Evolutionary conservation across 129 eudicot species (phyloP), one percentile per base, ranked within the genome.

Genomic region (Flaveria linearis): DNA sequence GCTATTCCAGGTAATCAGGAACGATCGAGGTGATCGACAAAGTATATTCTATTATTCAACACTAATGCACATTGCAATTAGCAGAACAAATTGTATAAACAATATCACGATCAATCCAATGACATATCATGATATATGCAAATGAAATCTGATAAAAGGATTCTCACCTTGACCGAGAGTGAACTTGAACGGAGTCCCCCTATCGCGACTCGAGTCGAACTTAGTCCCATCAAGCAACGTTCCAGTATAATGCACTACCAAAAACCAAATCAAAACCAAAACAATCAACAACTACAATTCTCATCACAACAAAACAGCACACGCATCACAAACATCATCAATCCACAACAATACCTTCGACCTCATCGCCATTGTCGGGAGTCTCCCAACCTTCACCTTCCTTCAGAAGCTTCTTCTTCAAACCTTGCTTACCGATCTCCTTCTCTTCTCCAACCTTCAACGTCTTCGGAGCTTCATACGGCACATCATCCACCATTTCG

Each of bases 321-420:
- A 36, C 41, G 5, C 41, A 36, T 36, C 41, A 70, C 10, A 33
- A 25, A 17, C 67, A 49, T 18, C 49, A 47, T 47, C 23, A 49
- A 52, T 14, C 14, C 1, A n/a, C 16, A 41, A 23, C 3, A 26
- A n/a, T 80, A 92, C 97, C 97, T 87, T 92, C 85, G 11, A 92
- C 97, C 84, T 95, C 99, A 23, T 95, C 99, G 76, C 97, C 99
- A 47, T 61, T 78, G 2, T 95, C 97, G 6, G 99, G 99, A 64
- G 85, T 82, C 9, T 95, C 99, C 85, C 95, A 89, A 10, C 96
- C 93, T 60, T 89, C 87, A 56, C 99, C 99, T 61, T 89, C 92
- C 68, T 91, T 95, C 1, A 95, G 62, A n/a, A 95, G 89, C 77
- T 91, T 91, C 91, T 95, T 95, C 88, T 91, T 95, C 85, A 95